Evolutionary conservation across 176 grass and related monocot genomes (phyloP).

Genomic region (Ananas comosus): DNA sequence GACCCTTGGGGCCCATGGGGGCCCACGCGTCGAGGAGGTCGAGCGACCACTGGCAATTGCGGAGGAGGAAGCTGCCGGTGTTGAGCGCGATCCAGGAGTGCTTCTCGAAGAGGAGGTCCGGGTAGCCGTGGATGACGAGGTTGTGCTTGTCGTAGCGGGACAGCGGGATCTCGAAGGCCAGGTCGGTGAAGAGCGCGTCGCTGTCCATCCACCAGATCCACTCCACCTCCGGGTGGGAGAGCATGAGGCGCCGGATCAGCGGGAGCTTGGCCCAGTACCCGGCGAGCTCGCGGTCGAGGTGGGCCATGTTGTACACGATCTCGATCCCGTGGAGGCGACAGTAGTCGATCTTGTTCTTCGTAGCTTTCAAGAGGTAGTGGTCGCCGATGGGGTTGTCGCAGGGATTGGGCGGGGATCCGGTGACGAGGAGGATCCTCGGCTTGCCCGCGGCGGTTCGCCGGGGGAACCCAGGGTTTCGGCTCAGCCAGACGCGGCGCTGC

Average conservation of each 20-base stretch:
- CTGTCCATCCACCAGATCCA: conserved; percentile 94
- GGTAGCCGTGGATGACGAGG: conserved; percentile 73
- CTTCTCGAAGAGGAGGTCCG: conserved; percentile 58
- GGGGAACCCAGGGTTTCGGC: conserved; percentile 43
- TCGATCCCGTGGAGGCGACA: conserved; percentile 80
- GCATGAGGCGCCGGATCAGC: conserved; percentile 73
- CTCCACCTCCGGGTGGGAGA: conserved; percentile 84
- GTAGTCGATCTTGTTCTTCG: conserved; percentile 94
- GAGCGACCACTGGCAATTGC: conserved; percentile 92
- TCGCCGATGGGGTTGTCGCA: conserved; percentile 67
- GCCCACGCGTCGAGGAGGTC: conserved; percentile 70
- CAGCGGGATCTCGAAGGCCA: conserved; percentile 72
- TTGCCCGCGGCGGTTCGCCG: conserved; percentile 11
- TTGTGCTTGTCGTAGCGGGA: conserved; percentile 53
- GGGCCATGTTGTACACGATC: conserved; percentile 80
- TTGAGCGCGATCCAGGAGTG: conserved; percentile 69
- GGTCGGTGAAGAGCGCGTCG: conserved; percentile 83
- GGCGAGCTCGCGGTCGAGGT: conserved; percentile 76
- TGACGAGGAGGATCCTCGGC: conserved; percentile 74
- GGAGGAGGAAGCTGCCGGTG: conserved; percentile 82
- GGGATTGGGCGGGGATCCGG: conserved; percentile 49
- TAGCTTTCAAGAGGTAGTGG: conserved; percentile 66
- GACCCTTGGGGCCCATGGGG: conserved; percentile 67
- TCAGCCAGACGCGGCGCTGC: conserved; percentile 55
- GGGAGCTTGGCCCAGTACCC: conserved; percentile 94